These are phyloP conservation scores for Bidens hawaiensis DNA, from an alignment of 140 eudicot species.

Conservation along the genomic window DNA sequence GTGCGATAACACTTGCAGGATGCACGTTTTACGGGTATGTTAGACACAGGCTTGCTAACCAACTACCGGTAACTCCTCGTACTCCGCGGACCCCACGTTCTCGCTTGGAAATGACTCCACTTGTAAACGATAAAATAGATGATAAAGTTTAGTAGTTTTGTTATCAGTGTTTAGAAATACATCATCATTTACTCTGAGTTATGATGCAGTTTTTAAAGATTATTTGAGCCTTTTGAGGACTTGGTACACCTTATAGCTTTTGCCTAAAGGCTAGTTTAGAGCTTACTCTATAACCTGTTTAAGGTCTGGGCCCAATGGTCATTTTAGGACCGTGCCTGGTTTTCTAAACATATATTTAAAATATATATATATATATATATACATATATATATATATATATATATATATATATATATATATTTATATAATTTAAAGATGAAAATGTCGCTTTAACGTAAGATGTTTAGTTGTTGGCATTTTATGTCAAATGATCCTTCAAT, in stretches of 20 bases:
- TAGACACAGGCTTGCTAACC: conserved; percentile 69
- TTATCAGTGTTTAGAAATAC: conserved; percentile 25
- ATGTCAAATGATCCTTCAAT: conserved; percentile 5
- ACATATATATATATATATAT: neutral
- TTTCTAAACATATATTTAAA: neutral
- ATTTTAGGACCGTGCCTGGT: neutral
- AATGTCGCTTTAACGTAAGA: conserved; percentile 3
- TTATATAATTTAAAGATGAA: neutral
- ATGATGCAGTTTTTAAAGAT: conserved; percentile 30
- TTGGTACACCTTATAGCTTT: conserved; percentile 16
- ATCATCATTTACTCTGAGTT: conserved; percentile 21
- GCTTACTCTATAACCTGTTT: neutral
- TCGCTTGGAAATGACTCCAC: conserved; percentile 66
- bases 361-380: neutral
- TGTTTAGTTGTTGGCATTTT: conserved; percentile 2
- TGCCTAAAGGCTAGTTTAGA: neutral
- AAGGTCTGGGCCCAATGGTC: neutral
- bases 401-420: neutral
- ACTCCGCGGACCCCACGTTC: conserved; percentile 75
- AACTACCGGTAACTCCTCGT: conserved; percentile 70
- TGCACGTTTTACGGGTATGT: conserved; percentile 90
- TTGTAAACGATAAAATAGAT: conserved; percentile 74
- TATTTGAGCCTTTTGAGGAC: conserved; percentile 19
- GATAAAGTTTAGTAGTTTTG: conserved; percentile 63
- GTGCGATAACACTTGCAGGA: conserved; percentile 73